Percentiles rank a stretch among this genome's conserved stretches.
These are phyloP conservation scores for Fusarium albosuccineum DNA, from an alignment of 2,329 filamentous ascomycete genomes.

Conservation along the genomic window DNA sequence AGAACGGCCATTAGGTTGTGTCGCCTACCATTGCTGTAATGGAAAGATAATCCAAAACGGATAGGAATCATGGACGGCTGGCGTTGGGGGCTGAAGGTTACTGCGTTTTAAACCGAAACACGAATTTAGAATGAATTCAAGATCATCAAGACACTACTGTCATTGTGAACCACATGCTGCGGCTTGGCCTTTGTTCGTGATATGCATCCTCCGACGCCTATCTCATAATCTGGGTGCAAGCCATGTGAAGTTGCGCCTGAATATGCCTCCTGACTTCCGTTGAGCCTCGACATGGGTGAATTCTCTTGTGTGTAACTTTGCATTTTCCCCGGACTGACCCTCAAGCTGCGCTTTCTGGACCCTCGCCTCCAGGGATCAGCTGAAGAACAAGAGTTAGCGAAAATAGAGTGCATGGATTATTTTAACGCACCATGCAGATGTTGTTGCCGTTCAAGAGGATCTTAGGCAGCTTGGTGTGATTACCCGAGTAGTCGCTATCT, in stretches of 20 bases:
- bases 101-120: constrained; percentile 37
- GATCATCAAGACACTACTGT: constrained; percentile 27
- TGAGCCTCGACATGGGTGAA: constrained; percentile 11
- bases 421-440: constrained; percentile 89
- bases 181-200: constrained; percentile 19
- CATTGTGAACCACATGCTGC: constrained; percentile 19
- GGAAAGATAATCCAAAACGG: constrained; percentile 25
- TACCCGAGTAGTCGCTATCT: constrained; percentile 88
- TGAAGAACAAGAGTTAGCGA: constrained; percentile 51
- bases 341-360: constrained; percentile 62
- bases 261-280: neutral
- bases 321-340: neutral
- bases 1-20: constrained; percentile 50
- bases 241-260: neutral
- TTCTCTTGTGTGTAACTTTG: constrained; percentile 23
- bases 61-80: constrained; percentile 40
- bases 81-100: constrained; percentile 46
- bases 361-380: constrained; percentile 84
- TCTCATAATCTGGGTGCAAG: constrained; percentile 4
- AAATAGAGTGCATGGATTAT: neutral
- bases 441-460: constrained; percentile 98
- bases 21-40: constrained; percentile 14
- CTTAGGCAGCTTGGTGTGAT: constrained; percentile 90
- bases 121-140: constrained; percentile 35
- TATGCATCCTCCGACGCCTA: constrained; percentile 14